Evolutionary conservation across 192 early-diverging fungal genomes (phyloP), one percentile per base, ranked within the genome.

Genomic region (Coemansia sp.): DNA sequence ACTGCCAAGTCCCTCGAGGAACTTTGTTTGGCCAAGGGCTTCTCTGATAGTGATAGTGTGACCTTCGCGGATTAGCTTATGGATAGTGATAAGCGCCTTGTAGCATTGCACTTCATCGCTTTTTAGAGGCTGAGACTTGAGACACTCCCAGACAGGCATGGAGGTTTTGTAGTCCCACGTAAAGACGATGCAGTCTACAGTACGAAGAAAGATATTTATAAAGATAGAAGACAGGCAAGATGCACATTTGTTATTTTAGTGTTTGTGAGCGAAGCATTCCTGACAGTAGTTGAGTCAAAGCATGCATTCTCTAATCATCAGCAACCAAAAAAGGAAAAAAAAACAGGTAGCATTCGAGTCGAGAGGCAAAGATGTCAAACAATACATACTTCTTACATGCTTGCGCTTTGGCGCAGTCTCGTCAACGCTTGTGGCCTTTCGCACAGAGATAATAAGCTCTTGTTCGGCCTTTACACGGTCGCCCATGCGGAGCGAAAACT

Each of bases 331-430:
- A 21, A 21, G 21, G 21, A 32, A 32, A 32, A 32, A 32, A 32
- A 32, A 32, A 32, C 32, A 32, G 4, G 32, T 32, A 32, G 32
- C 32, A 32, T 32, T 32, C 32, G 0, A 32, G 32, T 32, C 32
- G 4, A 32, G 32, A 32, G 32, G 2, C 32, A 32, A 32, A 32
- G 56, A 19, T 57, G 23, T 57, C 23, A 57, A 57, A 50, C 4
- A 41, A 56, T 67, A 69, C 71, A 19, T 68, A 72, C 71, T 77
- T 71, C 72, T 67, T 40, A 97, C 96, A 83, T 99, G 97, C 84
- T 98, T 99, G 78, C 96, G 95, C 77, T 99, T 99, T 63, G 97
- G 97, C 3, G 97, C 92, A 21, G 90, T 89, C 72, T 99, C 97
- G 41, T 97, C 95, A 41, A 83, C 65, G 56, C 88, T 89, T 10